phyloP scores from a whole-genome alignment of 345 rosid species.

The Firmiana major region DNA sequence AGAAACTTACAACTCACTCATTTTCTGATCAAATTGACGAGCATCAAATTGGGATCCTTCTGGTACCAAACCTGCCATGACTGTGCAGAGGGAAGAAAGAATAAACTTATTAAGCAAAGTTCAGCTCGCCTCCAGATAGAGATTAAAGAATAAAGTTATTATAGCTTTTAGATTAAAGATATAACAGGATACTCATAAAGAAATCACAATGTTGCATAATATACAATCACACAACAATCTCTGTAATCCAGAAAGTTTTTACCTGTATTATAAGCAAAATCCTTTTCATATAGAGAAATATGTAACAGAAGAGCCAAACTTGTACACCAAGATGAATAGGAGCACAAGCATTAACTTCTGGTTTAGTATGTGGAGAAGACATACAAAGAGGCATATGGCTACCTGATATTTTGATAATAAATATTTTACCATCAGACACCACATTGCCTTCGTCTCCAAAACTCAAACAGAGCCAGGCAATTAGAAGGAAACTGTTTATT shows the following conservation, averaged over 20 bases:
- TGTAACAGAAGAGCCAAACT: constrained; percentile 65
- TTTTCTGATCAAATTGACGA: constrained; percentile 62
- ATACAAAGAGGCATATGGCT: constrained; percentile 23
- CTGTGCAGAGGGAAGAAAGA: constrained; percentile 24
- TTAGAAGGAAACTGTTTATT: background rate
- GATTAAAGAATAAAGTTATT: too few species aligned
- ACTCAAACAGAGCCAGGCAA: background rate
- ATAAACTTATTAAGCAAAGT: background rate
- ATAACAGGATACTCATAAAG: background rate
- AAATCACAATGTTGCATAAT: background rate
- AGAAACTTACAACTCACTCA: constrained; percentile 71
- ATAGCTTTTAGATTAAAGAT: background rate
- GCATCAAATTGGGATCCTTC: constrained; percentile 80
- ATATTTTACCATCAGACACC: constrained; percentile 30
- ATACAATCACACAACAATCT: background rate
- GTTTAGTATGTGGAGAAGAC: constrained; percentile 40
- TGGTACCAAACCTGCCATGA: constrained; percentile 69
- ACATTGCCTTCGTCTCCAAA: constrained; percentile 37
- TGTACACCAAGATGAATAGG: constrained; percentile 32
- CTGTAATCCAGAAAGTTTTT: background rate
- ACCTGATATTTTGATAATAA: constrained; percentile 22
- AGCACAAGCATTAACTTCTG: constrained; percentile 47
- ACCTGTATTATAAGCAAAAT: background rate
- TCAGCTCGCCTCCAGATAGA: background rate
- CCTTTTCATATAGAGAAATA: background rate